phyloP scores from a whole-genome alignment of 2,329 filamentous ascomycete species.

The Botryotinia calthae region DNA sequence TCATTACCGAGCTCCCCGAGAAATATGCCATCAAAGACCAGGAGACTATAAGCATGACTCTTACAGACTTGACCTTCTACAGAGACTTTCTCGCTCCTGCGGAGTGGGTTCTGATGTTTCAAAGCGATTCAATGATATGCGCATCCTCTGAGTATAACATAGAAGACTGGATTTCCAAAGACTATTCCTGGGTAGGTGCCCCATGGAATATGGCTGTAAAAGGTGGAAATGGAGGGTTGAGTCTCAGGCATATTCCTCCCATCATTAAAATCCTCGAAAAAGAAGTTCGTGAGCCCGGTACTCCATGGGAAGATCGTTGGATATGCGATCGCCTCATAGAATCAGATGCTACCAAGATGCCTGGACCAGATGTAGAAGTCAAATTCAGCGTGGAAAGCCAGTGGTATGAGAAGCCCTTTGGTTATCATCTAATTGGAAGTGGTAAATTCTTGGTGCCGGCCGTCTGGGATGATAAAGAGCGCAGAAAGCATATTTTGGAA shows the following conservation, averaged over 20 bases:
- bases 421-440: constrained; percentile 52
- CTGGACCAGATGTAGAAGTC: constrained; percentile 40
- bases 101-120: constrained; percentile 54
- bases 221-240: constrained; percentile 37
- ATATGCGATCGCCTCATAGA: constrained; percentile 43
- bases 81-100: constrained; percentile 49
- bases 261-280: constrained; percentile 32
- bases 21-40: constrained; percentile 49
- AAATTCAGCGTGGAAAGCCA: constrained; percentile 47
- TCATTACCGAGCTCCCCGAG: constrained; percentile 44
- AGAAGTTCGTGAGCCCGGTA: constrained; percentile 44
- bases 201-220: constrained; percentile 32
- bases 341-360: constrained; percentile 35
- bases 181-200: constrained; percentile 45
- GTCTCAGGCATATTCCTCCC: constrained; percentile 27
- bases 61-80: constrained; percentile 54
- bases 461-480: constrained; percentile 47
- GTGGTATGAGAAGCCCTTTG: constrained; percentile 49
- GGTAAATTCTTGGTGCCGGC: constrained; percentile 44
- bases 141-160: constrained; percentile 50
- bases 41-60: constrained; percentile 48
- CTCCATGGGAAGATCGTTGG: constrained; percentile 55
- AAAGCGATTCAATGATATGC: constrained; percentile 55
- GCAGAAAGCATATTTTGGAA: constrained; percentile 49
- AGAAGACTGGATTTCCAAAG: constrained; percentile 50